phyloP scores from a whole-genome alignment of 805 yeast species.

The Candida koratica region DNA sequence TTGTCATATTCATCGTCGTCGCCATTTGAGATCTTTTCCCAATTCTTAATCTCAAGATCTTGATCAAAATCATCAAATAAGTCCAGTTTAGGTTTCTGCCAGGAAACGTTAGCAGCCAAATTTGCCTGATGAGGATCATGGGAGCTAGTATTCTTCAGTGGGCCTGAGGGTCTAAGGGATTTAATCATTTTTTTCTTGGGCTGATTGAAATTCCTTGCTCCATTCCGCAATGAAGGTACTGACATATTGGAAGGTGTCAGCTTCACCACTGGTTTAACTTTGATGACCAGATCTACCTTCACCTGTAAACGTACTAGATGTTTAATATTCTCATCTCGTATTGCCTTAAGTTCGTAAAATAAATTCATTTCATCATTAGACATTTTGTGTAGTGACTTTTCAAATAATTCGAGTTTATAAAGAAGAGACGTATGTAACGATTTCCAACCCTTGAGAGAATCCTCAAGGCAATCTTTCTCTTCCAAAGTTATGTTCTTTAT shows the following conservation, averaged over 20 bases:
- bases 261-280: conserved; percentile 13
- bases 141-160: conserved; percentile 1
- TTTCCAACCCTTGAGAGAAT: conserved; percentile 71
- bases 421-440: conserved; percentile 59
- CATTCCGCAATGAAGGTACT: conserved; percentile 26
- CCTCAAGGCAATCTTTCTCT: conserved; percentile 47
- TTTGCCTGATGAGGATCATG: conserved; percentile 22
- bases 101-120: conserved; percentile 28
- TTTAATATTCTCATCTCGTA: conserved; percentile 41
- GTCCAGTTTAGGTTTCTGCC: conserved; percentile 25
- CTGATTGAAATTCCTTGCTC: conserved; percentile 11
- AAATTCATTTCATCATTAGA: conserved; percentile 23
- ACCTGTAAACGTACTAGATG: conserved; percentile 40
- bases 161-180: conserved; percentile 22
- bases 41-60: conserved; percentile 22
- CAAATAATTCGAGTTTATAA: conserved; percentile 54
- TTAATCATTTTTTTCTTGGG: conserved; percentile 22
- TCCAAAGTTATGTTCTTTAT: conserved; percentile 56
- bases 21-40: conserved; percentile 25
- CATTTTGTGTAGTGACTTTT: conserved; percentile 31
- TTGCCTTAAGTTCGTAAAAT: conserved; percentile 30
- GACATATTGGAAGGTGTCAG: conserved; percentile 14
- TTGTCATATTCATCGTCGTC: conserved; percentile 7
- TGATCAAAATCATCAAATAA: conserved; percentile 41
- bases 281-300: conserved; percentile 34